Base-by-base conservation (phyloP, 2,329 filamentous ascomycete species). In the Cadophora sp. region DNA sequence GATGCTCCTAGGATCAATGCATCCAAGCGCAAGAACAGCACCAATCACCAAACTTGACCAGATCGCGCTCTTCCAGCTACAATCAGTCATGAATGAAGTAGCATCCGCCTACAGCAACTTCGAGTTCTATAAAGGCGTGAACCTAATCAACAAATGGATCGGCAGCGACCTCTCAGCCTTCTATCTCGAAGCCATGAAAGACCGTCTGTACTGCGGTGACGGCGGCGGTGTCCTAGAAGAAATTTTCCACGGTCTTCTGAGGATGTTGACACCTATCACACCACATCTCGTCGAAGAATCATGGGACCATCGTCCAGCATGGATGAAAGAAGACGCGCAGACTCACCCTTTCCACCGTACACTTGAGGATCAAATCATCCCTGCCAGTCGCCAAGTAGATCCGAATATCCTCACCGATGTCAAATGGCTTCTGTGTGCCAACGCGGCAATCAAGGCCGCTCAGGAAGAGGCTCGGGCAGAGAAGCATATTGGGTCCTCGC, bases 141-240 rank as follows among this genome's bases (percentile, higher is more conserved):
- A 84, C 68, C 81, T 86, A 4, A 84, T 98, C 71, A 97, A 94
- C 79, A 87, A 88, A 71, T 97, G 94, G 90, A 85, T 97, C 68
- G 89, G 89, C 65, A 89, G 85, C 27, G 92, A 97, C 73, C 85
- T 99, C 27, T 97, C 94, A 0, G 91, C 95, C 0, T 97, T 97
- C 79, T 99, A 98, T 79, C 88, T 99, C 67, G 96, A 99, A 79
- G 89, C 92, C 0, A 85, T 94, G 74, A 99, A 99, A 80, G 96
- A 99, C 76, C 86, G 93, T 3, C 83, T 98, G 1, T 99, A 99
- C 82, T 96, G 94, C 56, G 92, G 92, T 34, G 87, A 90, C 69
- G 87, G 87, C 16, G 84, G 86, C 16, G 91, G 91, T 58, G 83
- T 86, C 4, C 80, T 92, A 59, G 85, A 87, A 72, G 84, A 86